Evolutionary conservation across 2,329 filamentous ascomycete genomes (phyloP).

Genomic region (Arthrinium phaeospermum): DNA sequence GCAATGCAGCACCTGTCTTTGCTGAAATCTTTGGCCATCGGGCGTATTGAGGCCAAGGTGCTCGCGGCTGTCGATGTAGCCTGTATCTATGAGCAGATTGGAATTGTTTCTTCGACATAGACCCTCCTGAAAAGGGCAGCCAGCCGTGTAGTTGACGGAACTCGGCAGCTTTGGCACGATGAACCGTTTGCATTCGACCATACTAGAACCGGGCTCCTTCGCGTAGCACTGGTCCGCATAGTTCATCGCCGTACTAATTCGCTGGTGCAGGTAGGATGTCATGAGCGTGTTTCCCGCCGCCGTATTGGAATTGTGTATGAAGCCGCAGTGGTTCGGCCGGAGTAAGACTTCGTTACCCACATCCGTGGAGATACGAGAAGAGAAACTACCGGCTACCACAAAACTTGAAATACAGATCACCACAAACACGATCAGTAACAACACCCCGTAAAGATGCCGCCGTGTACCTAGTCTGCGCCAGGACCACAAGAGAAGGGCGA

Average conservation of each 20-base stretch:
- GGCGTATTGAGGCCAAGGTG: conserved; percentile 27
- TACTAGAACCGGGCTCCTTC: not conserved
- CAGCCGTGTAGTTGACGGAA: conserved; percentile 1
- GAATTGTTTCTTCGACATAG: conserved; percentile 22
- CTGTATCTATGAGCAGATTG: conserved; percentile 25
- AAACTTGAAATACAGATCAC: conserved; percentile 22
- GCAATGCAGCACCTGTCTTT: conserved; percentile 22
- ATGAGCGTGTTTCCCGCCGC: not conserved
- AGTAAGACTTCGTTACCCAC: conserved; percentile 27
- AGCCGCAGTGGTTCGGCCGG: conserved; percentile 18
- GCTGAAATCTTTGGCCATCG: conserved; percentile 18
- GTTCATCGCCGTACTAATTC: conserved; percentile 25
- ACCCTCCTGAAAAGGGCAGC: conserved; percentile 25
- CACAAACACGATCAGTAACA: conserved; percentile 18
- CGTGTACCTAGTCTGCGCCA: not conserved
- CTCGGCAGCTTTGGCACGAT: conserved; percentile 12
- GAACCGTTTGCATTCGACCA: conserved; percentile 25
- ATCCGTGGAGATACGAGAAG: conserved; percentile 26
- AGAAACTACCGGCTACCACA: conserved; percentile 26
- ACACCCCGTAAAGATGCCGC: not conserved
- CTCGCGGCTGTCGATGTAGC: conserved; percentile 27
- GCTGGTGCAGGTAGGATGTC: not conserved
- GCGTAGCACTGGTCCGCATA: conserved; percentile 30
- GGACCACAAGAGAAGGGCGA: conserved; percentile 21
- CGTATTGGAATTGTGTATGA: not conserved